phyloP scores from a whole-genome alignment of 768 basidiomycete species.

The Daedalea quercina region DNA sequence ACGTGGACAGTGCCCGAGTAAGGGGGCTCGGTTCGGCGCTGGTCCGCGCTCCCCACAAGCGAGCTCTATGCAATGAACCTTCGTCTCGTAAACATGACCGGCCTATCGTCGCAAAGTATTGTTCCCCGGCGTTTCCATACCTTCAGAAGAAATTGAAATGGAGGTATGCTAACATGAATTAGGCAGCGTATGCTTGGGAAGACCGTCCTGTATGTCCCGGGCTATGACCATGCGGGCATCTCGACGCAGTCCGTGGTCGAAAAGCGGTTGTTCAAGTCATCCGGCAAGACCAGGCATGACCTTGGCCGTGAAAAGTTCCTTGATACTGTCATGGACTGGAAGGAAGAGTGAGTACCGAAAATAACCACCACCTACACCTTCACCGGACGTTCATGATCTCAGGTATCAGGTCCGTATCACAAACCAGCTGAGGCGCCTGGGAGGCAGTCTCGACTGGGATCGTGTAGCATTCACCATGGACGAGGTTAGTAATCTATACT shows the following conservation, averaged over 20 bases:
- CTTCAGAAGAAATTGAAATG: too few relatives aligned
- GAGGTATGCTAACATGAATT: not conserved
- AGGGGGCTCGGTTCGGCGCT: too few relatives aligned
- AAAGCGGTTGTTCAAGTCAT: constrained; percentile 78
- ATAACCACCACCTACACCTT: not conserved
- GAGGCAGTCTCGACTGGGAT: constrained; percentile 93
- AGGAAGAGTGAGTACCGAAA: constrained; percentile 69
- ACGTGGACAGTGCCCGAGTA: too few relatives aligned
- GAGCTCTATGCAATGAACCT: too few relatives aligned
- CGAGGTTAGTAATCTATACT: constrained; percentile 41
- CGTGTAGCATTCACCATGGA: constrained; percentile 95
- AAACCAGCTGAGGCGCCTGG: constrained; percentile 79
- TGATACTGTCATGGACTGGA: constrained; percentile 92
- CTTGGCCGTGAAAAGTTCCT: constrained; percentile 92
- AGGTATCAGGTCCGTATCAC: constrained; percentile 95
- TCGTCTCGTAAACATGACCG: too few relatives aligned
- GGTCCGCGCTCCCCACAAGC: too few relatives aligned
- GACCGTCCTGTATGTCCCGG: constrained; percentile 85
- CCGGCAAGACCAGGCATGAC: constrained; percentile 83
- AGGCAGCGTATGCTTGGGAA: constrained; percentile 97
- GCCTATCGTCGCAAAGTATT: too few relatives aligned
- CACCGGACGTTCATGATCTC: not conserved
- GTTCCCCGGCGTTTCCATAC: too few relatives aligned
- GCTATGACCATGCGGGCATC: constrained; percentile 98
- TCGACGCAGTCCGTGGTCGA: constrained; percentile 98